These are phyloP conservation scores for Clathrospora elynae DNA, from an alignment of 2,329 filamentous ascomycete genomes.

Conservation along the genomic window DNA sequence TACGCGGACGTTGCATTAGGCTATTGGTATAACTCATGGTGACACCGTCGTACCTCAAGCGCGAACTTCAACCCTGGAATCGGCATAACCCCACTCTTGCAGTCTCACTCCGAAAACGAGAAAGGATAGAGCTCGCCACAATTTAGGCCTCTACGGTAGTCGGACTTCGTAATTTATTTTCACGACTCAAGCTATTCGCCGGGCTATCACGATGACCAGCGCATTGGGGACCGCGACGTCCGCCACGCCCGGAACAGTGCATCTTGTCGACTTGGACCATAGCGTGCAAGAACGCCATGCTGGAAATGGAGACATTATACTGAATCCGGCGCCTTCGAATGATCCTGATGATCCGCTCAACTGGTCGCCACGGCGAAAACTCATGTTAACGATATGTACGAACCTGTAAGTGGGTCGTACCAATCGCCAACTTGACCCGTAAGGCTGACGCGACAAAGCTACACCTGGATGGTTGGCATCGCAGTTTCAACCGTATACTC, in stretches of 20 bases:
- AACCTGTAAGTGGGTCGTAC: constrained; percentile 24
- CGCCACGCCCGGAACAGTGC: constrained; percentile 49
- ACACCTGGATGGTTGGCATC: constrained; percentile 57
- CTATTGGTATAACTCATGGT: too few relatives aligned
- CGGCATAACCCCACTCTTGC: constrained; percentile 8
- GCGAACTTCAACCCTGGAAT: too few relatives aligned
- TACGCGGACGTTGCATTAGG: too few relatives aligned
- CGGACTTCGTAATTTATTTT: too few relatives aligned
- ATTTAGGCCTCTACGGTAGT: too few relatives aligned
- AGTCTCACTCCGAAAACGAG: not conserved
- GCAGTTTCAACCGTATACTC: constrained; percentile 57
- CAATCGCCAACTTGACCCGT: not conserved
- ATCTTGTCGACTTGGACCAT: constrained; percentile 51
- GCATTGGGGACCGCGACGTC: not conserved
- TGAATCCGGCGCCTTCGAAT: constrained; percentile 47
- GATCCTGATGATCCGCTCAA: constrained; percentile 46
- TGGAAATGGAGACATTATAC: constrained; percentile 47
- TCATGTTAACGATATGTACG: constrained; percentile 30
- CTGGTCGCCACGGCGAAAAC: constrained; percentile 38
- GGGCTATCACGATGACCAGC: constrained; percentile 8
- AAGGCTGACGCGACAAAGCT: constrained; percentile 48
- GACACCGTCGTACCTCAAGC: too few relatives aligned
- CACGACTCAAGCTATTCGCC: too few relatives aligned
- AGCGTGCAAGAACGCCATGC: constrained; percentile 47
- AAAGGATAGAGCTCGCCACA: too few relatives aligned